Conservation (phyloP, 352 stramenopile species). For the Globisporangium recalcitrans region DNA sequence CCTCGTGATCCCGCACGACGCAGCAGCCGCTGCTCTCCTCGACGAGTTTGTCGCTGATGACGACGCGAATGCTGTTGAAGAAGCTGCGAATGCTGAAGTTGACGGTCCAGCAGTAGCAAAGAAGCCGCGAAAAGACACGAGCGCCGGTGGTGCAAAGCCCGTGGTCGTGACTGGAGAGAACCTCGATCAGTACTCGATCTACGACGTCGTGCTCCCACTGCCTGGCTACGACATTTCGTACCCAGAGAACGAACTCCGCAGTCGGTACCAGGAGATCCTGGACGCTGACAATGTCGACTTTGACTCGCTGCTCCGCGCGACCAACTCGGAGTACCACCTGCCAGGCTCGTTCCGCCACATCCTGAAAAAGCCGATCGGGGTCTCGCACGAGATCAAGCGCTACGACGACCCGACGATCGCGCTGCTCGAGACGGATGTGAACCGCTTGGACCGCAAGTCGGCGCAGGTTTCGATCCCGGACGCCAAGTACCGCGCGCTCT, state of each 20-base stretch:
- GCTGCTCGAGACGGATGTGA: conserved; percentile 93
- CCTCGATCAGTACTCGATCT: conserved; percentile 85
- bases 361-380: conserved; percentile 84
- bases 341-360: conserved; percentile 93
- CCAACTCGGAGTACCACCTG: conserved; percentile 88
- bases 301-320: conserved; percentile 46
- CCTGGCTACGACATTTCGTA: conserved; percentile 89
- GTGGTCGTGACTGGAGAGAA: conserved; percentile 87
- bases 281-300: conserved; percentile 65
- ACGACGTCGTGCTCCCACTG: conserved; percentile 95
- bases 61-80: background rate
- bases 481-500: conserved; percentile 61
- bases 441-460: conserved; percentile 42
- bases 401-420: conserved; percentile 91
- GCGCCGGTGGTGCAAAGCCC: conserved; percentile 3
- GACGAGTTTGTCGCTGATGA: conserved; percentile 34
- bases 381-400: conserved; percentile 88
- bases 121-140: conserved; percentile 30
- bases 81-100: conserved; percentile 15
- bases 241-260: conserved; percentile 79
- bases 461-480: conserved; percentile 46
- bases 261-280: conserved; percentile 61
- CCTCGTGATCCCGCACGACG: conserved; percentile 69
- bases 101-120: conserved; percentile 26
- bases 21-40: conserved; percentile 5